These are phyloP conservation scores for Trametes pubescens DNA, from an alignment of 1,284 basidiomycete genomes.

Conservation along the genomic window DNA sequence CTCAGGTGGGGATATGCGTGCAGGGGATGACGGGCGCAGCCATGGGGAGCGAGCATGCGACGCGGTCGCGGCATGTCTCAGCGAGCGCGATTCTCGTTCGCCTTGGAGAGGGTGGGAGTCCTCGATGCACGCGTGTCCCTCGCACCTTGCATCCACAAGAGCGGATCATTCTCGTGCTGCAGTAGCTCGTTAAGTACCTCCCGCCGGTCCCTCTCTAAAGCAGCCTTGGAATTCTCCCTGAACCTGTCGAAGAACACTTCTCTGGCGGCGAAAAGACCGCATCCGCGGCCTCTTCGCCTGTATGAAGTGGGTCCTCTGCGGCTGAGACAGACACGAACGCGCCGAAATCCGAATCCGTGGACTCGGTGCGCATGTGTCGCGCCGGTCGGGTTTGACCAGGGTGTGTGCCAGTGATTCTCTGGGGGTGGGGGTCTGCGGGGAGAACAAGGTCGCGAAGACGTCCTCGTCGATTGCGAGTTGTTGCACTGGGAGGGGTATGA, in stretches of 20 bases:
- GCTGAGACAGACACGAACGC: conserved; percentile 71
- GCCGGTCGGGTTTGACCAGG: conserved; percentile 8
- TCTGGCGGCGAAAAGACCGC: conserved; percentile 33
- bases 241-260: conserved; percentile 67
- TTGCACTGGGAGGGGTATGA: conserved; percentile 21
- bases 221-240: conserved; percentile 58
- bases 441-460: conserved; percentile 54
- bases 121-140: conserved; percentile 15
- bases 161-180: conserved; percentile 69
- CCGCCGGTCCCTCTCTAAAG: conserved; percentile 58
- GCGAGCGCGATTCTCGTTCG: conserved; percentile 19
- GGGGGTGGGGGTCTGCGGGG: conserved; percentile 53
- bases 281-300: conserved; percentile 30
- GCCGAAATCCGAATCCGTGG: conserved; percentile 62
- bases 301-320: conserved; percentile 62
- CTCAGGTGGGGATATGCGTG: conserved; percentile 37
- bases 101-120: conserved; percentile 27
- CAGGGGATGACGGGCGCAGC: conserved; percentile 42
- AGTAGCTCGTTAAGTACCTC: conserved; percentile 69
- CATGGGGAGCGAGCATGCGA: conserved; percentile 41
- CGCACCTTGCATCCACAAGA: conserved; percentile 55
- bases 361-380: conserved; percentile 29
- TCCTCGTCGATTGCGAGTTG: conserved; percentile 38
- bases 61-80: conserved; percentile 33
- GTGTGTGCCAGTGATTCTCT: conserved; percentile 45